Evolutionary conservation across 768 basidiomycete genomes (phyloP), one percentile per base, ranked within the genome.

Genomic region (Leccinum imitatum): DNA sequence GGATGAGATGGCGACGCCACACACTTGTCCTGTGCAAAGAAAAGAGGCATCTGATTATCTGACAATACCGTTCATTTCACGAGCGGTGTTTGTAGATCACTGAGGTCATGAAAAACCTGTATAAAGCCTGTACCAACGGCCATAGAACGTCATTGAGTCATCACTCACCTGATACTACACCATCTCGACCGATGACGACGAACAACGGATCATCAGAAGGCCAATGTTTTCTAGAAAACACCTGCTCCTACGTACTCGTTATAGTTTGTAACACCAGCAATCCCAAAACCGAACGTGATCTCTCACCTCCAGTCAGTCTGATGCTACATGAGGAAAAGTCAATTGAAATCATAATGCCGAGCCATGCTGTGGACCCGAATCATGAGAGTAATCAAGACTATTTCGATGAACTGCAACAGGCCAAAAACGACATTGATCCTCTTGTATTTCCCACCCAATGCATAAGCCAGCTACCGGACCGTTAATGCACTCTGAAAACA

Each of bases 261-360:
- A 79, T 82, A 7, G 86, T 86, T 63, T 87, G 86, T 21, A 85
- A 65, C 0, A 87, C 86, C 4, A 0, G 86, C 85, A 59, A 86
- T 87, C 5, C 86, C 85, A 62, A 87, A 85, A 11, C 86, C 85
- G 2, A 85, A 62, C 0, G 84, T 85, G n/a, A 86, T 76, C 85
- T 87, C 17, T 53, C 1, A n/a, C 56, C 21, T 41, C 54, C 39
- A 54, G 13, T 63, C 58, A 69, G 31, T 17, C 30, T 33, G 54
- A 54, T 57, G 44, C 21, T 8, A 44, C 23, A 25, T 2, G 54
- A 41, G 6, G 54, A 15, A 14, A 39, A 4, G 25, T 56, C 17
- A 25, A 5, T 17, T 14, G 50, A 30, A 63, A 75, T 59, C 59
- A 83, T 81, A 61, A 84, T 84, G 61, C 79, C 79, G 17, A 83